A percentile compares a stretch with the other conserved stretches of the same genome.
Conservation (phyloP, 2,329 filamentous ascomycete genomes). For the Trichoderma sp. region DNA sequence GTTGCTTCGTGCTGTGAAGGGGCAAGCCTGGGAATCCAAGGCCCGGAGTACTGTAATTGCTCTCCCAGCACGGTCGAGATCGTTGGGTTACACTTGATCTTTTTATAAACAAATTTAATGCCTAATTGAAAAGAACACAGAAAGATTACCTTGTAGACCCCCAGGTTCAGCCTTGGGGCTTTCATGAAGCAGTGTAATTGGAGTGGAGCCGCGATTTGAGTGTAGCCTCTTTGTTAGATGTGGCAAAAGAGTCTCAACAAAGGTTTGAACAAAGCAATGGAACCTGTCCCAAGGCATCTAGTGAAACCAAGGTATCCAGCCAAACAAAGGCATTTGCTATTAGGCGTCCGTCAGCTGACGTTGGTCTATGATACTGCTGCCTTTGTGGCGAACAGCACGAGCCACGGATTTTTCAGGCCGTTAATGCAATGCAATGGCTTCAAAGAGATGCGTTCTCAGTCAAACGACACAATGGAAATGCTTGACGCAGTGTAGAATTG, state of each 20-base stretch:
- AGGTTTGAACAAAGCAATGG: not conserved
- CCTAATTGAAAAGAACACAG: not conserved
- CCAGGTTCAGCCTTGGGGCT: not conserved
- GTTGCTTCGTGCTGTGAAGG: not conserved
- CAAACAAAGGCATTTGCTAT: not conserved
- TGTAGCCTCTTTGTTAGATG: not conserved
- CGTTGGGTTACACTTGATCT: not conserved
- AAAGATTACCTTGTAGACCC: too few species aligned
- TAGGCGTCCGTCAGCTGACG: not conserved
- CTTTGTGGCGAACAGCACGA: not conserved
- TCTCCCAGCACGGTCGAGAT: not conserved
- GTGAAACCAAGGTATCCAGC: too few species aligned
- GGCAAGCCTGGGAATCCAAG: not conserved
- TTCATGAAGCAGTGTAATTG: not conserved
- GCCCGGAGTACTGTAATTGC: not conserved
- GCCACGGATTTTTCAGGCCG: too few species aligned
- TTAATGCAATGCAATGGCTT: too few species aligned
- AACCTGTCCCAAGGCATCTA: not conserved
- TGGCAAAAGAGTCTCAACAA: not conserved
- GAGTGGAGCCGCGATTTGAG: not conserved
- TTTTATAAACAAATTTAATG: not conserved
- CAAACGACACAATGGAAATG: not conserved
- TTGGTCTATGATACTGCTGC: not conserved
- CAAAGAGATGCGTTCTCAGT: too few species aligned
- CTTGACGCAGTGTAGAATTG: not conserved